phyloP scores from a whole-genome alignment of 2,329 filamentous ascomycete genomes.

The Conoideocrella luteorostrata region DNA sequence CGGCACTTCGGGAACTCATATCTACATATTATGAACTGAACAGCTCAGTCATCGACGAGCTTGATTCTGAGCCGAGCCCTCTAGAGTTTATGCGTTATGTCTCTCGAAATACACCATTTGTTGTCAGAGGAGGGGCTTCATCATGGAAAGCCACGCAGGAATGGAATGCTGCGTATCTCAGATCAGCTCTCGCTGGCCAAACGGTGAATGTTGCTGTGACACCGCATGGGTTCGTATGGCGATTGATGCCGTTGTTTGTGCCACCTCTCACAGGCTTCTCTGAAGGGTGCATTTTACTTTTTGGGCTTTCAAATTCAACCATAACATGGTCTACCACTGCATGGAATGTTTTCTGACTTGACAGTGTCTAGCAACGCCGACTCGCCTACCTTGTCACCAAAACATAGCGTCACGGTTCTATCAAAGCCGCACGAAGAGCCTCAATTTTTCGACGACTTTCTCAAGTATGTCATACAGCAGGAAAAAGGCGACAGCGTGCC shows the following conservation, averaged over 20 bases:
- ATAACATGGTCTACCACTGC: background rate
- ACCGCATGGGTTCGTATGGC: conserved; percentile 49
- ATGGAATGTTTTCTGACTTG: background rate
- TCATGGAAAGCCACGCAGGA: conserved; percentile 55
- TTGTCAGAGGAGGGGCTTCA: conserved; percentile 56
- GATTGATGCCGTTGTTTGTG: background rate
- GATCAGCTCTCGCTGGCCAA: conserved; percentile 44
- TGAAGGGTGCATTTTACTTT: too few species aligned
- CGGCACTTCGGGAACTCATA: conserved; percentile 45
- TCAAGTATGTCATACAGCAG: conserved; percentile 55
- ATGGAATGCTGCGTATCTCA: conserved; percentile 60
- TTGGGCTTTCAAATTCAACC: background rate
- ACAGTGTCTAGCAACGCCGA: conserved; percentile 28
- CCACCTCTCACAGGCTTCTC: too few species aligned
- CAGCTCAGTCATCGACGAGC: conserved; percentile 49
- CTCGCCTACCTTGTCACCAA: conserved; percentile 23
- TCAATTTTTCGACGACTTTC: conserved; percentile 55
- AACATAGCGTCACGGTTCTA: conserved; percentile 40
- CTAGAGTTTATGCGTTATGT: conserved; percentile 78
- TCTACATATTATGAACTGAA: conserved; percentile 71
- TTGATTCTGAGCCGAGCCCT: conserved; percentile 60
- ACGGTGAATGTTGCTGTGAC: conserved; percentile 71
- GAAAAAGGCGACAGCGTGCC: conserved; percentile 35
- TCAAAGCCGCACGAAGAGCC: conserved; percentile 66
- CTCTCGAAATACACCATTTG: conserved; percentile 66